Evolutionary conservation across 257 asterid genomes (phyloP).

Genomic region (Solanum lignicaule): DNA sequence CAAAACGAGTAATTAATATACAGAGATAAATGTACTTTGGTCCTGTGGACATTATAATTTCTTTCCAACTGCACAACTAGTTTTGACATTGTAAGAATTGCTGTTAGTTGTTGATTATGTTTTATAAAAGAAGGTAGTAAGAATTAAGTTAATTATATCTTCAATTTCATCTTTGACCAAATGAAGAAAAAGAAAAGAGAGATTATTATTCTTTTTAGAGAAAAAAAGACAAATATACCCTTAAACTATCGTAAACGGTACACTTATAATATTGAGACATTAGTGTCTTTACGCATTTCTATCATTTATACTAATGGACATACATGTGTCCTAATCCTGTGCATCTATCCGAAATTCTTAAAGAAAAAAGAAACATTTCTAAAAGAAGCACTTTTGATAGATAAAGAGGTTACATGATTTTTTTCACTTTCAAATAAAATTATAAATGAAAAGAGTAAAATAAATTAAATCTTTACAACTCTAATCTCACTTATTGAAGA

Average conservation of each 20-base stretch:
- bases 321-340: no score
- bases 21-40: background rate
- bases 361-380: background rate
- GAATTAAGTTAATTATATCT: background rate
- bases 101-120: background rate
- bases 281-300: no score
- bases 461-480: no score
- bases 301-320: no score
- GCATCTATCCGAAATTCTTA: no score
- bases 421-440: no score
- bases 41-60: background rate
- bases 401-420: no score
- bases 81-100: background rate
- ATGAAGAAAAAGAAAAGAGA: background rate
- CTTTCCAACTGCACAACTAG: background rate
- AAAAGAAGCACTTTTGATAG: no score
- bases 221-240: background rate
- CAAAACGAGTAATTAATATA: background rate
- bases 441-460: no score
- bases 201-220: background rate
- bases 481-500: no score
- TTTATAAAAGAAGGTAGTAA: background rate
- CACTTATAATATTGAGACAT: no score
- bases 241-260: no score
- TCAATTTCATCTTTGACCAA: background rate